These are phyloP conservation scores for Epicoccum nigrum DNA, from an alignment of 2,329 filamentous ascomycete genomes.

Conservation along the genomic window DNA sequence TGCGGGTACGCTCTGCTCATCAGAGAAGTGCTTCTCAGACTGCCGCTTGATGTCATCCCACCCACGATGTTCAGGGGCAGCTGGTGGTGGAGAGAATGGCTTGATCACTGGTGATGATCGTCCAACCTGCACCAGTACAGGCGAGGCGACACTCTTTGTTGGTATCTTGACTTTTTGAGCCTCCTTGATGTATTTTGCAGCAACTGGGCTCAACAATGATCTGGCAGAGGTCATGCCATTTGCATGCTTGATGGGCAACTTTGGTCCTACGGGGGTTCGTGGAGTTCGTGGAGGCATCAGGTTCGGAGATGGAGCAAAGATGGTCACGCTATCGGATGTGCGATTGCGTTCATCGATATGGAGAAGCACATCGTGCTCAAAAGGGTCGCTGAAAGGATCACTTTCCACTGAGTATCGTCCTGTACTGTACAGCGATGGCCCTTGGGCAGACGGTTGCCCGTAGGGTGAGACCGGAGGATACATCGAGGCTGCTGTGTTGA, in stretches of 20 bases:
- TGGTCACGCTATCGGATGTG: constrained; percentile 36
- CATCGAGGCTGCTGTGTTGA: constrained; percentile 23
- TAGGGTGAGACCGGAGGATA: constrained; percentile 35
- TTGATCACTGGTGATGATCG: constrained; percentile 8
- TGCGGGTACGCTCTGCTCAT: constrained; percentile 12
- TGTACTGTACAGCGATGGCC: constrained; percentile 3
- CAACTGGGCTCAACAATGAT: constrained; percentile 12
- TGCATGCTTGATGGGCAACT: constrained; percentile 13
- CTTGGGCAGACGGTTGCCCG: constrained; percentile 10
- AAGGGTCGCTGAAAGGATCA: constrained; percentile 32
- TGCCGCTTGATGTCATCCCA: constrained; percentile 41
- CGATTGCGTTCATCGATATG: constrained; percentile 36
- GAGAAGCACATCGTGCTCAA: constrained; percentile 39
- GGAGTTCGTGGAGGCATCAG: constrained; percentile 30
- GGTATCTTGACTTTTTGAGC: constrained; percentile 17
- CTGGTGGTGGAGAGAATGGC: constrained; percentile 13
- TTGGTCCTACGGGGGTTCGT: constrained; percentile 18
- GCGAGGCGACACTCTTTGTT: constrained; percentile 10
- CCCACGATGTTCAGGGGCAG: constrained; percentile 26
- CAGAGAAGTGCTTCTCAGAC: constrained; percentile 13
- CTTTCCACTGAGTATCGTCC: constrained; percentile 18
- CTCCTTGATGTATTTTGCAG: constrained; percentile 12
- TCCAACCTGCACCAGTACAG: constrained; percentile 12
- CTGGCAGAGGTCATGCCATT: constrained; percentile 7
- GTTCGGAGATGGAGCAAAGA: constrained; percentile 31